These are phyloP conservation scores for Canna indica DNA, from an alignment of 176 grass and related monocot species.

Conservation along the genomic window DNA sequence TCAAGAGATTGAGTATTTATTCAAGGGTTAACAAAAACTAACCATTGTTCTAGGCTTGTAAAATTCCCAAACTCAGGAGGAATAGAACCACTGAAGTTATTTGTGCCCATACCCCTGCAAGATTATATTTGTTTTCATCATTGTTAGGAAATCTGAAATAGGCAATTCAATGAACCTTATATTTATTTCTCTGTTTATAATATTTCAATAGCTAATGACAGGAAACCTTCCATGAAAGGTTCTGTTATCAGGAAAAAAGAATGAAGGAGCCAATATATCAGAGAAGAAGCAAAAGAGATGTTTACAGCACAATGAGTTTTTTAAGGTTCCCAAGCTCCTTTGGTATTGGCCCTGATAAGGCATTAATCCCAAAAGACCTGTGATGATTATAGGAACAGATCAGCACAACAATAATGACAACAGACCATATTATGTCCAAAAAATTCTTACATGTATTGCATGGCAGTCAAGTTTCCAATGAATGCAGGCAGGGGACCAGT, in stretches of 20 bases:
- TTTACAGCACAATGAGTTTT: conserved; percentile 45
- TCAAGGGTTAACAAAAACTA: background rate
- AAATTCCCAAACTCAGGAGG: conserved; percentile 60
- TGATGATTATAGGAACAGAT: conserved; percentile 18
- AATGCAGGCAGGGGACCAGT: conserved; percentile 13
- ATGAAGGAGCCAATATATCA: background rate
- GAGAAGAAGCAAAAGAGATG: background rate
- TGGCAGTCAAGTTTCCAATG: conserved; percentile 2
- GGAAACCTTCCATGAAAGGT: background rate
- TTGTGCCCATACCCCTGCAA: conserved; percentile 44
- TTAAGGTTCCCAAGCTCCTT: conserved; percentile 74
- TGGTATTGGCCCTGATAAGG: conserved; percentile 69
- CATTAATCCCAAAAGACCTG: conserved; percentile 56
- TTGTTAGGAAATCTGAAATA: background rate
- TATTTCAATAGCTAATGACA: background rate
- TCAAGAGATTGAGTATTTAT: background rate
- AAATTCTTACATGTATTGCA: conserved; percentile 13
- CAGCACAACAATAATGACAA: background rate
- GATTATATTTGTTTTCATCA: background rate
- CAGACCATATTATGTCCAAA: background rate
- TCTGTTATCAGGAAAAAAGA: background rate
- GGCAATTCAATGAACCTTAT: background rate
- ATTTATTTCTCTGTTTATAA: background rate
- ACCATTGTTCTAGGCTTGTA: conserved; percentile 43
- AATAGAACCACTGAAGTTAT: conserved; percentile 64